phyloP scores from a whole-genome alignment of 345 rosid genomes.

The Rhodomyrtus tomentosa region DNA sequence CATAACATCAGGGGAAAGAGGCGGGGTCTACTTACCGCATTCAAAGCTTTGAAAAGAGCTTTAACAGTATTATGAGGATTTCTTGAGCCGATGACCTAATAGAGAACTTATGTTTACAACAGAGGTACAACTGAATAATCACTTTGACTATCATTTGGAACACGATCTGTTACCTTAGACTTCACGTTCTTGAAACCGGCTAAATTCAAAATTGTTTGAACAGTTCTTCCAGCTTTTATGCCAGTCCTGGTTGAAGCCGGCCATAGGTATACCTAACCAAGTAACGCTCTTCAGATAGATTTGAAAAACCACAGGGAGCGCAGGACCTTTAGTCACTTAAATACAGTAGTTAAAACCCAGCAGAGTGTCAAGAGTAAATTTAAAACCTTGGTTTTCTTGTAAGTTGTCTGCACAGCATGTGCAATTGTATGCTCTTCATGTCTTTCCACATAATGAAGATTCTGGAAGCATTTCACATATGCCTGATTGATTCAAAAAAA shows the following conservation, averaged over 20 bases:
- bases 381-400: conserved; percentile 89
- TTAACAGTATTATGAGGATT: conserved; percentile 90
- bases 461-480: conserved; percentile 85
- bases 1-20: neutral
- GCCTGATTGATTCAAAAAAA: conserved; percentile 30
- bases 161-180: conserved; percentile 55
- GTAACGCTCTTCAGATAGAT: neutral
- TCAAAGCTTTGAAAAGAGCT: conserved; percentile 84
- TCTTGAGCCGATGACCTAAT: conserved; percentile 86
- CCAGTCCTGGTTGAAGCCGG: conserved; percentile 82
- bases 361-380: neutral
- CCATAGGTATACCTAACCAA: conserved; percentile 76
- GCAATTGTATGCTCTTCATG: conserved; percentile 98
- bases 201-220: conserved; percentile 57
- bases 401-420: conserved; percentile 67
- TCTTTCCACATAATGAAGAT: conserved; percentile 83
- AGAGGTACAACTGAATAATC: neutral
- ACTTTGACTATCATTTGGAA: neutral
- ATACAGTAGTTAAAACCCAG: neutral
- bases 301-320: neutral
- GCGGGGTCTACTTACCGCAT: conserved; percentile 54
- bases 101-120: neutral
- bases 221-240: conserved; percentile 88
- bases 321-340: neutral
- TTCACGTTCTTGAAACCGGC: conserved; percentile 93